Percentiles rank a stretch among this genome's conserved stretches.
phyloP scores from a whole-genome alignment of 2,329 filamentous ascomycete species.

The Aspergillus aculeatus region DNA sequence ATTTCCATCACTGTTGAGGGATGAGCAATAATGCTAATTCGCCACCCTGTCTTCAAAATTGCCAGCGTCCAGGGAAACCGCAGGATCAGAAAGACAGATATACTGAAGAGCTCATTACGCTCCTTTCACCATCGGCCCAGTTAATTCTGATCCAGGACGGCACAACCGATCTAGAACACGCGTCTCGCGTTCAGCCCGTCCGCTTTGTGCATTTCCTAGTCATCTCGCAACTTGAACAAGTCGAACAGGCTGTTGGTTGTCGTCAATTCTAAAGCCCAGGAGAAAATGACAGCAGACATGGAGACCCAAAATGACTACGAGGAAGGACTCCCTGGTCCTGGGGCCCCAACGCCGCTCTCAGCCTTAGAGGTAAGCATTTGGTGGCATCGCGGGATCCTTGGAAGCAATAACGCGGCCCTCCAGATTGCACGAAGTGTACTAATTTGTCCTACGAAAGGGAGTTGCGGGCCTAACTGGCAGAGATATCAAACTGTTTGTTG shows the following conservation, averaged over 20 bases:
- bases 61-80: background rate
- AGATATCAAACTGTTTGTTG: conserved; percentile 88
- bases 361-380: conserved; percentile 71
- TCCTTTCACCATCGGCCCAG: background rate
- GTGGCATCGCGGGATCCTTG: background rate
- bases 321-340: conserved; percentile 76
- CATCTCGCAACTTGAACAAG: background rate
- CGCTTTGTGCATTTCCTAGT: background rate
- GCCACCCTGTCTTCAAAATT: conserved; percentile 22
- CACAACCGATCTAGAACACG: background rate
- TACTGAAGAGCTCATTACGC: background rate
- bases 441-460: conserved; percentile 55
- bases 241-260: background rate
- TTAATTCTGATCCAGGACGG: background rate
- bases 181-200: background rate
- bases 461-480: conserved; percentile 86
- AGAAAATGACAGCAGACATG: conserved; percentile 51
- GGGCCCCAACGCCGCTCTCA: conserved; percentile 85
- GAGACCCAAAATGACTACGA: conserved; percentile 72
- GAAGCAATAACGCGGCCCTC: background rate
- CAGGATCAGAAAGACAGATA: background rate
- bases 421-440: background rate
- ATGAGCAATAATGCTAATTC: conserved; percentile 15
- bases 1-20: conserved; percentile 12
- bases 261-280: background rate